A percentile compares a stretch with the other conserved stretches of the same genome.
Conservation (phyloP, 768 basidiomycete species). For the Strobilomyces echinocephalus region DNA sequence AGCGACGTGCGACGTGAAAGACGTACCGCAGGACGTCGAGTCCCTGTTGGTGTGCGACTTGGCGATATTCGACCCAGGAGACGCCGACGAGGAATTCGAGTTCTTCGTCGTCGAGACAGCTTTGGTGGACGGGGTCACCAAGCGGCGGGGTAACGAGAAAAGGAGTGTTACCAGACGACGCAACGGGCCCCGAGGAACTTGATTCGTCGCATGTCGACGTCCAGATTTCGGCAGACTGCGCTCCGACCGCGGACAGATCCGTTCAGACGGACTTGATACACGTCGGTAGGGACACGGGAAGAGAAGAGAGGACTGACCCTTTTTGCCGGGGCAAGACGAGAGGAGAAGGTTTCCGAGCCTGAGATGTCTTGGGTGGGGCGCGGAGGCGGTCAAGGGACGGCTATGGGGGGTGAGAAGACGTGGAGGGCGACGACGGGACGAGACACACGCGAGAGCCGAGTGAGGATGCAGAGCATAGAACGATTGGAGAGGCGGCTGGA, state of each 20-base stretch:
- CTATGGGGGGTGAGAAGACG: slow-evolving; percentile 7
- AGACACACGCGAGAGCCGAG: slow-evolving; percentile 12
- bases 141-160: background rate
- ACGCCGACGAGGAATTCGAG: slow-evolving; percentile 74
- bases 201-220: slow-evolving; percentile 73
- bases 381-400: slow-evolving; percentile 16
- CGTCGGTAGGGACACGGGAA: background rate
- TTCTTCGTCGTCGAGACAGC: slow-evolving; percentile 83
- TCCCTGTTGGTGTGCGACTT: slow-evolving; percentile 54
- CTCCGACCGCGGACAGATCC: slow-evolving; percentile 76
- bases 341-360: slow-evolving; percentile 80
- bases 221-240: slow-evolving; percentile 78
- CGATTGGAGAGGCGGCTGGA: too few relatives aligned
- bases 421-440: background rate
- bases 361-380: slow-evolving; percentile 21
- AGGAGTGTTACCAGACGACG: slow-evolving; percentile 62
- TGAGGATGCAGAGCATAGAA: slow-evolving; percentile 17
- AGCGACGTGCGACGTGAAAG: background rate
- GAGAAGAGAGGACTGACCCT: slow-evolving; percentile 45
- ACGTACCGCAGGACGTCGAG: slow-evolving; percentile 75
- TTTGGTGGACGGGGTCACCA: slow-evolving; percentile 26
- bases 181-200: slow-evolving; percentile 69
- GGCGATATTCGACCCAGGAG: slow-evolving; percentile 75
- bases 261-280: slow-evolving; percentile 53
- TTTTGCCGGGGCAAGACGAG: slow-evolving; percentile 94